Evolutionary conservation across 2,329 filamentous ascomycete species (phyloP).

Genomic region (Penicillium corylophilum): DNA sequence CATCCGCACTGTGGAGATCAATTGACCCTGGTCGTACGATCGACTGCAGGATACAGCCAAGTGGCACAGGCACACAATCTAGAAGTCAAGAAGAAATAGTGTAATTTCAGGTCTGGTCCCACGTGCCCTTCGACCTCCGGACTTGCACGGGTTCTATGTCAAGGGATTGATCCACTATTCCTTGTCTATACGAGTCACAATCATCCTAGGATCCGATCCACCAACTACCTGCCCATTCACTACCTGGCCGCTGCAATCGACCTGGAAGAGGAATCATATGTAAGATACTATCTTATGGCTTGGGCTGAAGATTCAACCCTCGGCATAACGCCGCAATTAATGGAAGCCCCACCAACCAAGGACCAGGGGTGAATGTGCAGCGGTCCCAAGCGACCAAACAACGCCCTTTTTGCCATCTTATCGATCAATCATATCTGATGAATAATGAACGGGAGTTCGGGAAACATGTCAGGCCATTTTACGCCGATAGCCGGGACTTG

Average conservation of each 20-base stretch:
- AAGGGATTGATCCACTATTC: not conserved
- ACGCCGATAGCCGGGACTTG: no score
- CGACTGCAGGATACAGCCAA: not conserved
- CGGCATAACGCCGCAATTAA: not conserved
- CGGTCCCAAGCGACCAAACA: slow-evolving; percentile 13
- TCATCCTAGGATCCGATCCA: no score
- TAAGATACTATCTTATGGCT: no score
- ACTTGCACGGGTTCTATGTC: not conserved
- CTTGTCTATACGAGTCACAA: no score
- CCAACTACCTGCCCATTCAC: no score
- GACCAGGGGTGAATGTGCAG: slow-evolving; percentile 1
- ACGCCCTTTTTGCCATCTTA: slow-evolving; percentile 18
- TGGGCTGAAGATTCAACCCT: not conserved
- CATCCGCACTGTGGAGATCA: not conserved
- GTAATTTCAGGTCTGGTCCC: not conserved
- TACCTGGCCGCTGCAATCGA: no score
- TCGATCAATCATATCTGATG: slow-evolving; percentile 26
- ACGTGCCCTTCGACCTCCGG: not conserved
- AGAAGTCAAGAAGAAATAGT: not conserved
- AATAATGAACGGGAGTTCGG: not conserved
- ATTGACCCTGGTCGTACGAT: not conserved
- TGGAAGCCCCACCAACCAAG: not conserved
- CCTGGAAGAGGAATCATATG: not conserved
- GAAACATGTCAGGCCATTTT: not conserved
- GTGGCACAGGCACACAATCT: not conserved